Conservation (phyloP, 2,329 filamentous ascomycete genomes). For the Lasiodiplodia citricola region DNA sequence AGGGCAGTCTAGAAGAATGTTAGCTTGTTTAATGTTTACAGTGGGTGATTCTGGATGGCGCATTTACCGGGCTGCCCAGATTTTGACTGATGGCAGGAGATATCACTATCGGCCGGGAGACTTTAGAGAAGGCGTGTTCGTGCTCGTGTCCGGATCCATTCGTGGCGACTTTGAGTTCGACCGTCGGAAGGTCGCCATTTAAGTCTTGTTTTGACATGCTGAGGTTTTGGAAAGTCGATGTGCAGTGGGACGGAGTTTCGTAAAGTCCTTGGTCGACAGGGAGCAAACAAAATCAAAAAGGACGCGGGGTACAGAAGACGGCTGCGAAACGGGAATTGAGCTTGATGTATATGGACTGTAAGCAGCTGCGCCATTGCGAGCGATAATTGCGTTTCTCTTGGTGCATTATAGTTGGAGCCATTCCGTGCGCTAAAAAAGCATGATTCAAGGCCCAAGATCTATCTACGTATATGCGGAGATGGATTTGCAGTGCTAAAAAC, state of each 20-base stretch:
- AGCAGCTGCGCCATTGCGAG: neutral
- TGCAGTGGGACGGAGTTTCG: neutral
- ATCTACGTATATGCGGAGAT: neutral
- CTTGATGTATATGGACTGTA: neutral
- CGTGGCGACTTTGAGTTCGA: conserved; percentile 12
- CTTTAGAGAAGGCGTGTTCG: conserved; percentile 37
- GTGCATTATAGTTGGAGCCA: neutral
- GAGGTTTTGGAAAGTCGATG: neutral
- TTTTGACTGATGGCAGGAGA: conserved; percentile 38
- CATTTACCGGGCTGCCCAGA: conserved; percentile 18
- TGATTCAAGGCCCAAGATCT: neutral
- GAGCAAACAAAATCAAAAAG: neutral
- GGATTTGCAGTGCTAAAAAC: conserved; percentile 2
- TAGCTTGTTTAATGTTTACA: neutral
- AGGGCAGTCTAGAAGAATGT: conserved; percentile 49
- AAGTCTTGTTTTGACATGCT: conserved; percentile 4
- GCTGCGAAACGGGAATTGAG: neutral
- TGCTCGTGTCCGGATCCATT: neutral
- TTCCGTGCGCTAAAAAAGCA: conserved; percentile 2
- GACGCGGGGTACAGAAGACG: neutral
- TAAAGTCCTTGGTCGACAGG: too few species aligned
- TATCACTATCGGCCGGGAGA: conserved; percentile 40
- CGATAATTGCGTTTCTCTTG: conserved; percentile 7
- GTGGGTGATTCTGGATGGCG: neutral
- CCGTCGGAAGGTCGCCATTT: neutral